Evolutionary conservation across 2,329 filamentous ascomycete genomes (phyloP), one percentile per base, ranked within the genome.

Genomic region (Talaromyces pinophilus): DNA sequence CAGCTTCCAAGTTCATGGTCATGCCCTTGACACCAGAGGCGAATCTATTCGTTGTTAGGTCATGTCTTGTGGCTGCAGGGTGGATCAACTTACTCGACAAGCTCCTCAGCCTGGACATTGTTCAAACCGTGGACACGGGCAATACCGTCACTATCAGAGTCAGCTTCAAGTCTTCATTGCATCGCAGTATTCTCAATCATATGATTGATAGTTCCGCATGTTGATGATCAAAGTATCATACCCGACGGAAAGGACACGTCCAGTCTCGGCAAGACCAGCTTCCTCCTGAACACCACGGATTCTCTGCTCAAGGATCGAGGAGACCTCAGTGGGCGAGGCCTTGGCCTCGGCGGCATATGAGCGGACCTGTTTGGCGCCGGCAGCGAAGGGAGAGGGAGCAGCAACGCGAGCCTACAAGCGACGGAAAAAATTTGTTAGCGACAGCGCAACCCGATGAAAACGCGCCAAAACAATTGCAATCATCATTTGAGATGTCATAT

Each of bases 1-100:
- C 95, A 84, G 95, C 95, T 87, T 99, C 95, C 85, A 99, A 90
- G 92, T 99, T 99, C 94, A 99, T 98, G 92, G 94, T 98, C 95
- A 99, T 99, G 84, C 95, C 95, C 90, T 98, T 98, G 85, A 98
- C 95, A 83, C 95, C 95, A 73, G 95, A 99, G 79, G 95, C 92
- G 87, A 99, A 99, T 88, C 93, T 97, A 13, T 59, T 73, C 17
- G 25, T 30, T 67, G 35, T 60, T 46, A 60, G 40, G 22, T 3
- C n/a, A 28, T 11, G n/a, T 19, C 22, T 44, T 19, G 19, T 44
- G 42, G 2, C 42, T 42, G 5, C 35, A 65, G 66, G 66, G 70
- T 68, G 64, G 62, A 35, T 35, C 33, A 91, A 91, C 93, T 78
- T 92, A 97, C 93, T 99, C 95, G 82, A 99, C 95, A 82, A 99